A percentile compares a stretch with the other conserved stretches of the same genome.
phyloP scores from a whole-genome alignment of 2,329 filamentous ascomycete genomes.

The Paraphoma chrysanthemicola region DNA sequence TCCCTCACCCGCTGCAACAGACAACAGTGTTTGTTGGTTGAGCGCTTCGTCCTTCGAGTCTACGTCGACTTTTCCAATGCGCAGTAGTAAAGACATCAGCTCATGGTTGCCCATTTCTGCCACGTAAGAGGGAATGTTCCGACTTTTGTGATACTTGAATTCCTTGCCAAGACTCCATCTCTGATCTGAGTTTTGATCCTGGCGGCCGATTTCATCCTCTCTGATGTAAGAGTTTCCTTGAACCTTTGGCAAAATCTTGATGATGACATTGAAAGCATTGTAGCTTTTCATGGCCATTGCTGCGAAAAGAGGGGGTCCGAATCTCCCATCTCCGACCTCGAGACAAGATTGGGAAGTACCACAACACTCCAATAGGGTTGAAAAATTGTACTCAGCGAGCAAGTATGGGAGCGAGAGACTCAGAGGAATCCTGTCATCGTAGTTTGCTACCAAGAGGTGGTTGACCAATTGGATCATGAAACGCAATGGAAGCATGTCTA shows the following conservation, averaged over 20 bases:
- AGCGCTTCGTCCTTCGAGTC: not conserved
- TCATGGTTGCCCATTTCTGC: not conserved
- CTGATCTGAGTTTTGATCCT: no score
- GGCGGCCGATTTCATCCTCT: no score
- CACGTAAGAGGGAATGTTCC: not conserved
- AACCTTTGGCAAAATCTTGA: no score
- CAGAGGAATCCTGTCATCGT: no score
- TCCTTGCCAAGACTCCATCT: no score
- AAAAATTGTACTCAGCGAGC: conserved; percentile 21
- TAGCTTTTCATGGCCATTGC: conserved; percentile 40
- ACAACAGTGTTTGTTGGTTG: not conserved
- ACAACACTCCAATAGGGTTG: conserved; percentile 35
- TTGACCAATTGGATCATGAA: no score
- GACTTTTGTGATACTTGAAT: no score
- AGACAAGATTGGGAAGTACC: conserved; percentile 15
- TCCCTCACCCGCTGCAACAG: not conserved
- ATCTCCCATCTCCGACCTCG: conserved; percentile 35
- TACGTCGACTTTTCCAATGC: not conserved
- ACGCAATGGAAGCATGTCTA: no score
- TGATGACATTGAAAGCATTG: conserved; percentile 17
- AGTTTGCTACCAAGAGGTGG: no score
- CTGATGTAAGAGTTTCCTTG: no score
- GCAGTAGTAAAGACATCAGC: not conserved
- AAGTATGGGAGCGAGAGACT: no score
- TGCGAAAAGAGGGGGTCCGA: conserved; percentile 45